Evolutionary conservation across 164 flowering plant genomes (phyloP), one percentile per base, ranked within the genome.

Genomic region (Buxus sempervirens): DNA sequence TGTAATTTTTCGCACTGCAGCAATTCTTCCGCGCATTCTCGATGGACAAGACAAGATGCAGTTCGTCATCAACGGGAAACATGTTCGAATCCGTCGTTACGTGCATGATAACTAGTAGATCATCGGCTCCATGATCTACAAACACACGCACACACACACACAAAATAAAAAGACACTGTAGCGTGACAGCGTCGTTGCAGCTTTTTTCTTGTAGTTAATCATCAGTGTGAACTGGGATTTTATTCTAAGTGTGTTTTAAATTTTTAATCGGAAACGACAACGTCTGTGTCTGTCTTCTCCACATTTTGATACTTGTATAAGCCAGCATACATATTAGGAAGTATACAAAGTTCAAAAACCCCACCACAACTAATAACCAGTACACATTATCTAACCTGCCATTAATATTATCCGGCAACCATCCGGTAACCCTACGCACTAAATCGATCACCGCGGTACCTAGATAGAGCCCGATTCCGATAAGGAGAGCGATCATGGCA

Each of bases 381-480:
- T 62, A 84, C 58, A 81, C 82, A 58, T 80, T 73, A 49, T 90
- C 93, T 0, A 85, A 6, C 65, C 86, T 85, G 9, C 71, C 9
- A 53, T 90, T 82, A 0, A 86, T 75, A 65, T 88, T 69, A 25
- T 85, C 74, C 0, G 90, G 86, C 76, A 88, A 45, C 96, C 93
- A 88, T 9, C 36, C 60, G 0, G 90, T 90, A 10, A 64, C 60
- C 69, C 73, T 74, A 16, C 71, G 71, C 18, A 85, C 64, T 15
- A 82, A 4, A 58, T 78, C 82, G 14, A 85, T 76, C 63, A 88
- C 15, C 0, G 77, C 87, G 0, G 84, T 74, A 64, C 93, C 79
- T 57, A 83, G 19, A 74, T 87, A 88, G 54, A 28, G 85, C 0
- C 79, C 80, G 0, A 79, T 23, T 0, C 72, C 93, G 0, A 83